A percentile compares a stretch with the other conserved stretches of the same genome.
These are phyloP conservation scores for Moniliophthora roreri DNA, from an alignment of 1,284 basidiomycete genomes.

Conservation along the genomic window DNA sequence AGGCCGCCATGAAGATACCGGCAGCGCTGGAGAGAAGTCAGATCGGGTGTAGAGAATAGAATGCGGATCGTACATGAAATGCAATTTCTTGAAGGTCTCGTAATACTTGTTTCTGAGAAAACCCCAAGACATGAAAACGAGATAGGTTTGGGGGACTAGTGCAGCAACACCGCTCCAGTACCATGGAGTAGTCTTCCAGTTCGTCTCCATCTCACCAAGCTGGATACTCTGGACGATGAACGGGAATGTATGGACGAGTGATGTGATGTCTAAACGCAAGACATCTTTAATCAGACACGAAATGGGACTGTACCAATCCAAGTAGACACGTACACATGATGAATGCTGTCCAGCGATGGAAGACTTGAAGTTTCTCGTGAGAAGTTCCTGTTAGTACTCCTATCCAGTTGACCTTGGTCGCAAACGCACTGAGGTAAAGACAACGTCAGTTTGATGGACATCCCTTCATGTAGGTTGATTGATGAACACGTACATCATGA, in stretches of 20 bases:
- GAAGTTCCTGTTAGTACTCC: constrained; percentile 37
- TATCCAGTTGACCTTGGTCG: constrained; percentile 40
- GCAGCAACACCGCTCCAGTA: constrained; percentile 39
- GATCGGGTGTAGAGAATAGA: neutral
- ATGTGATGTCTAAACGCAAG: constrained; percentile 29
- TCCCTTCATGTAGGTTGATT: no score
- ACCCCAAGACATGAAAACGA: constrained; percentile 32
- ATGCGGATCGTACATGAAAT: constrained; percentile 21
- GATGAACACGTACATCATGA: constrained; percentile 28
- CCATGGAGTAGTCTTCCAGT: constrained; percentile 22
- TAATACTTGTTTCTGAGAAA: constrained; percentile 35
- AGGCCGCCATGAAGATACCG: constrained; percentile 30
- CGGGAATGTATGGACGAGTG: constrained; percentile 35
- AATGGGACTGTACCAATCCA: constrained; percentile 8
- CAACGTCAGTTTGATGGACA: neutral
- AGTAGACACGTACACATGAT: constrained; percentile 30
- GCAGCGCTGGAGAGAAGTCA: constrained; percentile 20
- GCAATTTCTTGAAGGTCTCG: constrained; percentile 39
- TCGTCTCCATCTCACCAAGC: constrained; percentile 21
- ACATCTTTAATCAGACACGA: neutral
- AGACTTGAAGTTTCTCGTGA: constrained; percentile 46
- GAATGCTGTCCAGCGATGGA: constrained; percentile 39
- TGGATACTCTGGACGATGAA: constrained; percentile 28
- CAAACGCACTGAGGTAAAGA: constrained; percentile 28
- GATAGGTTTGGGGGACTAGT: constrained; percentile 34